Evolutionary conservation across 768 basidiomycete genomes (phyloP).

Genomic region (Hypsizygus marmoreus): DNA sequence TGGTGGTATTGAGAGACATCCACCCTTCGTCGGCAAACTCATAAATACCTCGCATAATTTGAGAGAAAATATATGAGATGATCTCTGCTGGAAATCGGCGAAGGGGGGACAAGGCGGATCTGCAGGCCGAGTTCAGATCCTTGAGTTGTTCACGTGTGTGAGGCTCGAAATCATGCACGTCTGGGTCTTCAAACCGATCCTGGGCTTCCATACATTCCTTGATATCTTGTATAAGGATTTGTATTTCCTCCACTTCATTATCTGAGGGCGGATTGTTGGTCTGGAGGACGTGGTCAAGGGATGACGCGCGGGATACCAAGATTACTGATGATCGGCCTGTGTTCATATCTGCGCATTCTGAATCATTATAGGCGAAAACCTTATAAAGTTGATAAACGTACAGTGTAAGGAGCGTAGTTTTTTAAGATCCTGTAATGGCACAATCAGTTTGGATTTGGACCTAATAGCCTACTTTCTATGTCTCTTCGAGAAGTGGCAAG

Average conservation of each 20-base stretch:
- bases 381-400: no score
- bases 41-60: background rate
- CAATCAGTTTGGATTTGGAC: no score
- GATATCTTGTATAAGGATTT: background rate
- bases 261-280: constrained; percentile 4
- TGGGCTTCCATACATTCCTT: background rate
- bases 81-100: constrained; percentile 5
- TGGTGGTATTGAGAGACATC: background rate
- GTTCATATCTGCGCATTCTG: no score
- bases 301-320: background rate
- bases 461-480: no score
- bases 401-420: no score
- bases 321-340: no score
- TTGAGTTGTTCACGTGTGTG: background rate
- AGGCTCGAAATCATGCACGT: background rate
- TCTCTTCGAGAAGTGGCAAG: no score
- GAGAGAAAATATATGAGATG: constrained; percentile 1
- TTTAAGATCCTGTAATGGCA: no score
- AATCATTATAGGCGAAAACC: no score
- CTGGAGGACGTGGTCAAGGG: background rate
- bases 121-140: background rate
- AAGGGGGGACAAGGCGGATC: background rate
- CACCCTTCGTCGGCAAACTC: background rate
- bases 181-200: background rate
- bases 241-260: background rate